Conservation (phyloP, 441 rosid genomes). For the Lagerstroemia fauriei region DNA sequence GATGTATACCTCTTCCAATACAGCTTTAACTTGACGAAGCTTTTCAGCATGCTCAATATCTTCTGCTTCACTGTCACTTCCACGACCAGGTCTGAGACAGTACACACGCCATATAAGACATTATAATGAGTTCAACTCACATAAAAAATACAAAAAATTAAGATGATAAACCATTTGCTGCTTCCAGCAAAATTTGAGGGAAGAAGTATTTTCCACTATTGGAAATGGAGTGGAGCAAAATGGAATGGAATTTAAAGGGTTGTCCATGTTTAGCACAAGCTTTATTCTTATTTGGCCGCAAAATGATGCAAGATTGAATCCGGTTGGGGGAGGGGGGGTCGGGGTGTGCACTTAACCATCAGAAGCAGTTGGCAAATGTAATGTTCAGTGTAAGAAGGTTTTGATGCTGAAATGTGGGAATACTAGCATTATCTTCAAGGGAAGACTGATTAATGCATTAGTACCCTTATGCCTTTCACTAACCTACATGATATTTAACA, state of each 20-base stretch:
- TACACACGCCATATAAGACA: not conserved
- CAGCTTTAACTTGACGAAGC: constrained; percentile 99
- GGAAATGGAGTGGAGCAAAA: not conserved
- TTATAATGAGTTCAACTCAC: not conserved
- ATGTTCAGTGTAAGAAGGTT: not conserved
- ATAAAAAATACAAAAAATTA: not conserved
- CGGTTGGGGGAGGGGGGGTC: no score
- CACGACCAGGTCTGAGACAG: constrained; percentile 61
- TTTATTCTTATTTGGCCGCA: not conserved
- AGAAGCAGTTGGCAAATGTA: not conserved
- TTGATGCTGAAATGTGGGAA: not conserved
- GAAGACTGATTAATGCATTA: not conserved
- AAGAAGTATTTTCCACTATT: not conserved
- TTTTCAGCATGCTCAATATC: constrained; percentile 99
- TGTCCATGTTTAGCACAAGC: not conserved
- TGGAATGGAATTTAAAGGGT: not conserved
- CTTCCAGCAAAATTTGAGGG: not conserved
- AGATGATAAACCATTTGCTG: not conserved
- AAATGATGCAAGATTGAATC: not conserved
- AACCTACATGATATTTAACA: not conserved
- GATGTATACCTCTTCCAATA: constrained; percentile 85
- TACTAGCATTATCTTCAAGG: not conserved
- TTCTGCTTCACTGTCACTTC: constrained; percentile 99
- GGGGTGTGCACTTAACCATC: constrained; percentile 15
- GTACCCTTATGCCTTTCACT: not conserved